phyloP scores from a whole-genome alignment of 78 protist genomes.

The Dictyostelium capitatum region DNA sequence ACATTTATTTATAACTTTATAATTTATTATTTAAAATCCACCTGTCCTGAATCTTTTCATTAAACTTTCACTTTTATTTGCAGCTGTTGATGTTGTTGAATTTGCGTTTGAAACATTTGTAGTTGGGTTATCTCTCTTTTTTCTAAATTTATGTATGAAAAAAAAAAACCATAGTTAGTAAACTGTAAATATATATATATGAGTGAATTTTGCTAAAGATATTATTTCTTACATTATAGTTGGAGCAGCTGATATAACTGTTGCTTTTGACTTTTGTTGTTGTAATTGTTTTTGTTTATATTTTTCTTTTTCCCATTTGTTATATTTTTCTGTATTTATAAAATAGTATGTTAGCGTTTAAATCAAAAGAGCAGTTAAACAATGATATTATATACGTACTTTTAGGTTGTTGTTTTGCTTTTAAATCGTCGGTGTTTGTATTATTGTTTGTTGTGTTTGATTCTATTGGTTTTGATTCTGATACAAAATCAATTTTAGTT shows the following conservation, averaged over 20 bases:
- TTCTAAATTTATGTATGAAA: not conserved
- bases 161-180: not conserved
- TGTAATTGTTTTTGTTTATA: constrained; percentile 13
- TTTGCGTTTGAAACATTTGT: too few relatives aligned
- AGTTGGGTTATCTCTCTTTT: constrained; percentile 1
- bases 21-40: not conserved
- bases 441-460: not conserved
- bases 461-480: constrained; percentile 1
- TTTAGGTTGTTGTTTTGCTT: not conserved
- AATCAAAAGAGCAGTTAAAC: not conserved
- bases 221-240: constrained; percentile 17
- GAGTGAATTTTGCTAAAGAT: not conserved
- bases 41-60: not conserved
- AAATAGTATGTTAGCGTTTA: not conserved
- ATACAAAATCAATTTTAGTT: constrained; percentile 16
- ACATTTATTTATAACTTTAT: too few relatives aligned
- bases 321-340: not conserved
- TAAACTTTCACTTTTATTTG: not conserved
- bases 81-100: not conserved
- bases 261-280: constrained; percentile 25
- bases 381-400: not conserved
- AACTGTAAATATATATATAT: not conserved
- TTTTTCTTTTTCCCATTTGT: constrained; percentile 37
- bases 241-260: constrained; percentile 57
- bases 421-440: not conserved